phyloP scores from a whole-genome alignment of 2,329 filamentous ascomycete genomes.

The Phialemoniopsis sp. region DNA sequence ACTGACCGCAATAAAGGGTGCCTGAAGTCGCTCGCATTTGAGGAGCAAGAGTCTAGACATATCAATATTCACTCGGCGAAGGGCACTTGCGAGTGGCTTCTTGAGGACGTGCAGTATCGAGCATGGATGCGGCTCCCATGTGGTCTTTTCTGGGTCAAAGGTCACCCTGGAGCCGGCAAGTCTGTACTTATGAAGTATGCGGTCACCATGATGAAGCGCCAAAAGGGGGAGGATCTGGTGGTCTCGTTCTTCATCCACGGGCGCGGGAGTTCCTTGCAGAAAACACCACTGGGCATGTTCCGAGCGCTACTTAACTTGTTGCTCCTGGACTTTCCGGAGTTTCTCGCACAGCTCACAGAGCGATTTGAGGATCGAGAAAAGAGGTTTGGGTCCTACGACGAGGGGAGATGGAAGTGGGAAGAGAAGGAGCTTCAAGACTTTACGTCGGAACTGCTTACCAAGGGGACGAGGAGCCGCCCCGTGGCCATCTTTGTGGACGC shows the following conservation, averaged over 20 bases:
- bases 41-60: neutral
- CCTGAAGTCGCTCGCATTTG: neutral
- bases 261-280: neutral
- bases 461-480: neutral
- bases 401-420: no score
- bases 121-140: neutral
- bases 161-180: neutral
- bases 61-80: neutral
- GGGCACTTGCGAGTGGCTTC: neutral
- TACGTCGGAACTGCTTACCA: neutral
- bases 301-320: neutral
- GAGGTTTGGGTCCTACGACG: neutral
- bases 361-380: neutral
- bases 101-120: neutral
- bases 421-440: neutral
- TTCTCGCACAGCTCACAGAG: neutral
- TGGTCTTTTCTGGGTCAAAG: slow-evolving; percentile 1
- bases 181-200: neutral
- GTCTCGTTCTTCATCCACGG: neutral
- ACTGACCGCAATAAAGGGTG: no score
- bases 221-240: neutral
- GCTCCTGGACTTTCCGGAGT: neutral
- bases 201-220: neutral
- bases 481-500: neutral
- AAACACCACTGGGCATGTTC: neutral